These are phyloP conservation scores for Phytopythium ostracodes DNA, from an alignment of 352 stramenopile species.

Conservation along the genomic window DNA sequence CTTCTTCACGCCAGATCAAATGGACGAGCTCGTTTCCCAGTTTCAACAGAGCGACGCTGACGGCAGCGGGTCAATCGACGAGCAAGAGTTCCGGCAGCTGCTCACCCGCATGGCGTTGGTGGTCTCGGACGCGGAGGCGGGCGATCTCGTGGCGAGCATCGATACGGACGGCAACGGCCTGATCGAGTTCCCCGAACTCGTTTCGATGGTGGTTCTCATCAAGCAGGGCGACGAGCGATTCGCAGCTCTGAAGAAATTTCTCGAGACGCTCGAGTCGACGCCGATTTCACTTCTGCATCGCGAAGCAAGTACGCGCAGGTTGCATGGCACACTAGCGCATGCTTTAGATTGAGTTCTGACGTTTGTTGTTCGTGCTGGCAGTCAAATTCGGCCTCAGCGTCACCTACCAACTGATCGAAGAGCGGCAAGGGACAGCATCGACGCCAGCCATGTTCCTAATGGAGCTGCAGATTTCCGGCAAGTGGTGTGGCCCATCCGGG, in stretches of 20 bases:
- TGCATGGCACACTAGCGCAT: background rate
- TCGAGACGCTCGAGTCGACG: constrained; percentile 56
- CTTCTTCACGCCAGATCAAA: constrained; percentile 41
- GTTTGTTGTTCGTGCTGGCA: background rate
- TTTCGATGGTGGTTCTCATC: constrained; percentile 47
- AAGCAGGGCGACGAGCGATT: constrained; percentile 52
- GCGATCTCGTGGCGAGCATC: constrained; percentile 45
- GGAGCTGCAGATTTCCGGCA: constrained; percentile 43
- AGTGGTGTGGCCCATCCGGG: constrained; percentile 42
- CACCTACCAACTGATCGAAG: constrained; percentile 47
- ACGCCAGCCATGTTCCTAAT: constrained; percentile 36
- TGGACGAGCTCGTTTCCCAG: constrained; percentile 55
- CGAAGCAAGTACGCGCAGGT: constrained; percentile 29
- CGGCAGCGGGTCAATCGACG: constrained; percentile 58
- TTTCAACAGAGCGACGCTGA: constrained; percentile 58
- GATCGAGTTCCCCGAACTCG: constrained; percentile 59
- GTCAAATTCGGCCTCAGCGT: constrained; percentile 53
- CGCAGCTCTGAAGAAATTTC: constrained; percentile 32
- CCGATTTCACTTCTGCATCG: constrained; percentile 56
- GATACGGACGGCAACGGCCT: constrained; percentile 57
- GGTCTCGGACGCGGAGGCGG: constrained; percentile 40
- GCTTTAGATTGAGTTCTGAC: background rate
- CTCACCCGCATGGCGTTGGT: constrained; percentile 43
- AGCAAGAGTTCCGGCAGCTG: constrained; percentile 59
- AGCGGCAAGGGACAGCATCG: constrained; percentile 30